These are phyloP conservation scores for Salvia splendens DNA, from an alignment of 257 asterid genomes.

Conservation along the genomic window DNA sequence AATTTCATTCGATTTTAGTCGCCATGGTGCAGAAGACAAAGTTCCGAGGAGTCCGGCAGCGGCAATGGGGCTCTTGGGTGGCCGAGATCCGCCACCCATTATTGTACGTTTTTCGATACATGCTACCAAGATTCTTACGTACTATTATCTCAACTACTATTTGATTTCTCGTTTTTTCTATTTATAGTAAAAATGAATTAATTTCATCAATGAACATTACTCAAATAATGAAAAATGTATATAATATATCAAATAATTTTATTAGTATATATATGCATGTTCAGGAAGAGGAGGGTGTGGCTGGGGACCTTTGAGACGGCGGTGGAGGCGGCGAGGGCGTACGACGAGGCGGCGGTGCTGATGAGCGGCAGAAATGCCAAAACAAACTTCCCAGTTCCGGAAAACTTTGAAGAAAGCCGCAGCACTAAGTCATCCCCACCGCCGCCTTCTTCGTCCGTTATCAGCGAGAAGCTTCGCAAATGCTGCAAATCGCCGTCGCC, in stretches of 20 bases:
- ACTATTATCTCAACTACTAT: background rate
- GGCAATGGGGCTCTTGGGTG: slow-evolving; percentile 36
- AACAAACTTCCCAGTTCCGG: slow-evolving; percentile 20
- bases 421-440: background rate
- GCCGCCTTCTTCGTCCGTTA: background rate
- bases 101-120: background rate
- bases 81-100: slow-evolving; percentile 36
- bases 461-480: slow-evolving; percentile 27
- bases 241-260: too few species aligned
- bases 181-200: background rate
- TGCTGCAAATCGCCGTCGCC: slow-evolving; percentile 31
- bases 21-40: slow-evolving; percentile 23
- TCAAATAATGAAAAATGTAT: background rate
- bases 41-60: slow-evolving; percentile 30
- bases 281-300: slow-evolving; percentile 31
- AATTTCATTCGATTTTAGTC: background rate
- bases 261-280: background rate
- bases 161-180: background rate
- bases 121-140: too few species aligned
- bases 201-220: background rate
- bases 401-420: background rate
- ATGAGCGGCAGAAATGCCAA: slow-evolving; percentile 32
- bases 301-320: slow-evolving; percentile 29
- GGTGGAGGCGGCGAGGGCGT: slow-evolving; percentile 31
- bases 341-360: slow-evolving; percentile 32